These are phyloP conservation scores for Vicia villosa DNA, from an alignment of 306 rosid genomes.

Conservation along the genomic window DNA sequence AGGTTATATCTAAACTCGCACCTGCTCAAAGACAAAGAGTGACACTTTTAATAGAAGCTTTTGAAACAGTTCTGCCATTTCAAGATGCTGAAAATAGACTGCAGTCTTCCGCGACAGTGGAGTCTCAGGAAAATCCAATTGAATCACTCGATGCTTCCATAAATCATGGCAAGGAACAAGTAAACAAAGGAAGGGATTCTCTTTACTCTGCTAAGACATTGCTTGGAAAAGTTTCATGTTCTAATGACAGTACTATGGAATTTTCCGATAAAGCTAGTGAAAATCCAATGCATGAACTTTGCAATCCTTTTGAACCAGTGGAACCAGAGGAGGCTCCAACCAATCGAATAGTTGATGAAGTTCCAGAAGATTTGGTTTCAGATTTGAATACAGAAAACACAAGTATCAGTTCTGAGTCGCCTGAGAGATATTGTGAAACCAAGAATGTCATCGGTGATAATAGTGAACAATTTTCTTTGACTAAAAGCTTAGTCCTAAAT, in stretches of 20 bases:
- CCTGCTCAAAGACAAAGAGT: constrained; percentile 82
- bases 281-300: constrained; percentile 35
- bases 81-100: constrained; percentile 47
- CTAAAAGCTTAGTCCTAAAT: constrained; percentile 42
- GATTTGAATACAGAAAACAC: constrained; percentile 36
- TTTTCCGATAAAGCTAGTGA: constrained; percentile 30
- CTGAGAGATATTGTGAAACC: constrained; percentile 31
- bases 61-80: constrained; percentile 70
- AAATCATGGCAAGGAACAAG: constrained; percentile 36
- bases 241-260: constrained; percentile 27
- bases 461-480: constrained; percentile 28
- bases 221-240: constrained; percentile 34
- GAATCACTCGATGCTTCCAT: constrained; percentile 36
- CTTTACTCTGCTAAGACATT: constrained; percentile 31
- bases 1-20: constrained; percentile 74
- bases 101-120: constrained; percentile 33
- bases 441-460: constrained; percentile 30
- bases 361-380: constrained; percentile 29
- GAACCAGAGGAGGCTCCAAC: constrained; percentile 47
- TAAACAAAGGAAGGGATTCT: constrained; percentile 25
- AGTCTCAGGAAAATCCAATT: constrained; percentile 40
- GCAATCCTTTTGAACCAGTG: constrained; percentile 29
- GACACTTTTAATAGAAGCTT: constrained; percentile 73
- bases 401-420: constrained; percentile 32
- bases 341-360: constrained; percentile 38